Percentiles rank a stretch among this genome's conserved stretches.
Conservation (phyloP, 495 filamentous ascomycete species). For the Hypoxylon intermedium region DNA sequence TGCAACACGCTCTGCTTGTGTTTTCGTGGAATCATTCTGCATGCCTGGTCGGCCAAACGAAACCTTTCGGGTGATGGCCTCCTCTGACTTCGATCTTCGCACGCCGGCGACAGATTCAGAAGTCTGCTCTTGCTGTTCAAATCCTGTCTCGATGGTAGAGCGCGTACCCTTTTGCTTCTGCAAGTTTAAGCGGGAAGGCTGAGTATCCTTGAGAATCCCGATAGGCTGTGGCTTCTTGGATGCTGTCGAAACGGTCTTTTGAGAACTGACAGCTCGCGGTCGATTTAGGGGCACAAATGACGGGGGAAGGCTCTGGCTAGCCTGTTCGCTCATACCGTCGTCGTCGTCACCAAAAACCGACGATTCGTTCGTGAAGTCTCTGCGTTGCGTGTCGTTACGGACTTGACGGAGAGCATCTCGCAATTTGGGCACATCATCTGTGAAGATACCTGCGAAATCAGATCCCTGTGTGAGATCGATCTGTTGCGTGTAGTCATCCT, state of each 20-base stretch:
- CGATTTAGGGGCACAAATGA: conserved; percentile 9
- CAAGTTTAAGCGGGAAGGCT: conserved; percentile 45
- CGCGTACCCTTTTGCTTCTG: conserved; percentile 24
- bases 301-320: conserved; percentile 24
- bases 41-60: conserved; percentile 24
- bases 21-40: neutral
- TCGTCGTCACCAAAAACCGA: conserved; percentile 23
- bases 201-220: conserved; percentile 54
- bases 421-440: conserved; percentile 47
- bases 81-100: conserved; percentile 27
- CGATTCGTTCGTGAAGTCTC: conserved; percentile 15
- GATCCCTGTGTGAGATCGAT: conserved; percentile 52
- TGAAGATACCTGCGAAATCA: conserved; percentile 50
- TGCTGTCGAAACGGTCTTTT: conserved; percentile 18
- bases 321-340: conserved; percentile 35
- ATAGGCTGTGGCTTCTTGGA: conserved; percentile 46
- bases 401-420: conserved; percentile 47
- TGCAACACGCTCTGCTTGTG: too few species aligned
- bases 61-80: conserved; percentile 25
- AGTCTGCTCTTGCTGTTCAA: conserved; percentile 21
- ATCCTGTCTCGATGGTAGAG: neutral
- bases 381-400: conserved; percentile 31
- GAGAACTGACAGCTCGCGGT: conserved; percentile 33
- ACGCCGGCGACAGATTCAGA: conserved; percentile 1
- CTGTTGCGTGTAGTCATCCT: conserved; percentile 53